Base-by-base conservation (phyloP, 257 asterid species). In the Pogostemon cablin region DNA sequence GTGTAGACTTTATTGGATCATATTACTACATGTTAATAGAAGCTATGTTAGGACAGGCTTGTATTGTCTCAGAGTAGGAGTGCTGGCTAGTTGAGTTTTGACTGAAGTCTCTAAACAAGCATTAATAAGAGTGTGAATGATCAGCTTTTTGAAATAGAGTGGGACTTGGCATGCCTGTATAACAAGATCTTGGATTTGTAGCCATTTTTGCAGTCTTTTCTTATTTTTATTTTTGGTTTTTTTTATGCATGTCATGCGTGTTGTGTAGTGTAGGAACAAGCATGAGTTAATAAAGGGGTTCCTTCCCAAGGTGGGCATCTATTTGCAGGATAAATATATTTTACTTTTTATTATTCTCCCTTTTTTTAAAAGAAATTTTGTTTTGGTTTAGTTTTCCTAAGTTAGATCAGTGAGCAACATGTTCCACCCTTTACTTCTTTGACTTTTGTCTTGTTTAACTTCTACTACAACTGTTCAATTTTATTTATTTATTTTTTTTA, bases 161-260 rank as follows among this genome's bases (percentile, higher is more conserved):
- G 62, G 50, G 64, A 55, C 50, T 61, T 62, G 72, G 83, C 80
- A 62, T 79, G 83, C 83, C 80, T 74, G 69, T 63, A 68, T 50
- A 43, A 34, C 9, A 43, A 42, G 50, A 17, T 75, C 78, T 79
- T 62, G 80, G 75, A 67, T 67, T 66, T 79, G 32, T 60, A 48
- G 15, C 72, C 58, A 69, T 71, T 65, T 58, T 12, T 48, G 44
- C 42, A 60, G 53, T 44, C 48, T 0, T 5, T 42, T 20, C 41
- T 40, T 48, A 12, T 48, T 7, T 37, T 4, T 46, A 4, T 3
- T 12, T 4, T 17, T 69, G n/a, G 1, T 37, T 3, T 10, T 8
- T 11, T 47, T 46, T 4, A 37, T 69, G 74, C n/a, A 2, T 25
- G 32, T 25, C 1, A 1, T 25, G 32, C 1, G 32, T 25, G 32